Evolutionary conservation across 257 asterid species (phyloP).

Genomic region (Henckelia pumila): DNA sequence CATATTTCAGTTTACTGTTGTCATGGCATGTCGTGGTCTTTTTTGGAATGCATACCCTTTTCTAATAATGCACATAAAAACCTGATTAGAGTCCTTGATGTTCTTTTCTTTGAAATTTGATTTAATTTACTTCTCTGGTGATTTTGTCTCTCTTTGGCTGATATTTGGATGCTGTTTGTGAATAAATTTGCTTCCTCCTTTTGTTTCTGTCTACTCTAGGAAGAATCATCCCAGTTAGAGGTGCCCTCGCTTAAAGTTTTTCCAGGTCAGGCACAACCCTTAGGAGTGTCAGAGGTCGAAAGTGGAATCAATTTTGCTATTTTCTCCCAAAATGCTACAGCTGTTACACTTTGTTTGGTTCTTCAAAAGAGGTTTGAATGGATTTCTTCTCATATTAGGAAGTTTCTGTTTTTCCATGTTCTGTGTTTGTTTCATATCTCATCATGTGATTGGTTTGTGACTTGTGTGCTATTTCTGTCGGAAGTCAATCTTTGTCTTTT

Average conservation of each 20-base stretch:
- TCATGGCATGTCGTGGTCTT: no score
- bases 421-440: no score
- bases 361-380: conserved; percentile 62
- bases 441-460: no score
- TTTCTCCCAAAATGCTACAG: conserved; percentile 83
- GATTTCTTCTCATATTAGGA: conserved; percentile 14
- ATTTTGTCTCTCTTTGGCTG: no score
- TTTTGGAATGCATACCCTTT: no score
- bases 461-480: background rate
- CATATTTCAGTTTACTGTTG: background rate
- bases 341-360: conserved; percentile 73
- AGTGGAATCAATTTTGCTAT: conserved; percentile 83
- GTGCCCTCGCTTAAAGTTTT: conserved; percentile 41
- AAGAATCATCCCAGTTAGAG: conserved; percentile 49
- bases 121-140: no score
- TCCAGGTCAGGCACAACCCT: conserved; percentile 82
- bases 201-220: conserved; percentile 45
- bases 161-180: conserved; percentile 8
- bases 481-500: background rate
- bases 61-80: no score
- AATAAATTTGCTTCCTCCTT: conserved; percentile 18
- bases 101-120: no score
- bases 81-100: no score
- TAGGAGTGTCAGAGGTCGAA: conserved; percentile 84
- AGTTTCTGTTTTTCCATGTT: no score